Evolutionary conservation across 176 grass and related monocot genomes (phyloP).

Genomic region (Leersia perrieri): DNA sequence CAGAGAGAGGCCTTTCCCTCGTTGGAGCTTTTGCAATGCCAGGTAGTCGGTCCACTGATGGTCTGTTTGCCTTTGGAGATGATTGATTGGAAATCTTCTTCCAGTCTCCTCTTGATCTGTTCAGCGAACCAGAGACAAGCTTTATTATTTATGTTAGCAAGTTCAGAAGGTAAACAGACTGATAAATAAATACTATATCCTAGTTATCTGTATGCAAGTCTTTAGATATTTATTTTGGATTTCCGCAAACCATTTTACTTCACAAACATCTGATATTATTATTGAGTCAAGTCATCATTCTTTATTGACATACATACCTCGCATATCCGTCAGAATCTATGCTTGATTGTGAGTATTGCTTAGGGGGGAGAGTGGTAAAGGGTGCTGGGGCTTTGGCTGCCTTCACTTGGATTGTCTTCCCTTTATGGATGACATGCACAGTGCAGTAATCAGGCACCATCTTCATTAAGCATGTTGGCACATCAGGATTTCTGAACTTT

Average conservation of each 20-base stretch:
- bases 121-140: neutral
- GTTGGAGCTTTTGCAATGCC: slow-evolving; percentile 35
- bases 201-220: neutral
- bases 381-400: slow-evolving; percentile 53
- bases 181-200: slow-evolving; percentile 6
- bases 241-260: neutral
- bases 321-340: slow-evolving; percentile 46
- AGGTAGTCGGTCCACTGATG: slow-evolving; percentile 33
- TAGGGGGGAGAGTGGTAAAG: slow-evolving; percentile 50
- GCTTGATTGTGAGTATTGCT: slow-evolving; percentile 37
- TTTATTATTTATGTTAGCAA: neutral
- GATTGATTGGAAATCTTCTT: slow-evolving; percentile 45
- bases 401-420: slow-evolving; percentile 65
- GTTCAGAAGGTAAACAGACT: slow-evolving; percentile 10
- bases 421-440: slow-evolving; percentile 85
- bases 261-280: neutral
- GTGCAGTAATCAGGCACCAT: slow-evolving; percentile 75
- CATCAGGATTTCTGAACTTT: slow-evolving; percentile 78
- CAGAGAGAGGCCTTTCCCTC: slow-evolving; percentile 50
- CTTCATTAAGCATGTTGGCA: slow-evolving; percentile 84
- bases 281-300: neutral
- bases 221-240: slow-evolving; percentile 15
- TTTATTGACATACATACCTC: slow-evolving; percentile 46
- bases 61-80: slow-evolving; percentile 41
- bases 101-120: slow-evolving; percentile 41